Base-by-base conservation (phyloP, 352 stramenopile species). In the Paralagenidium karlingii region DNA sequence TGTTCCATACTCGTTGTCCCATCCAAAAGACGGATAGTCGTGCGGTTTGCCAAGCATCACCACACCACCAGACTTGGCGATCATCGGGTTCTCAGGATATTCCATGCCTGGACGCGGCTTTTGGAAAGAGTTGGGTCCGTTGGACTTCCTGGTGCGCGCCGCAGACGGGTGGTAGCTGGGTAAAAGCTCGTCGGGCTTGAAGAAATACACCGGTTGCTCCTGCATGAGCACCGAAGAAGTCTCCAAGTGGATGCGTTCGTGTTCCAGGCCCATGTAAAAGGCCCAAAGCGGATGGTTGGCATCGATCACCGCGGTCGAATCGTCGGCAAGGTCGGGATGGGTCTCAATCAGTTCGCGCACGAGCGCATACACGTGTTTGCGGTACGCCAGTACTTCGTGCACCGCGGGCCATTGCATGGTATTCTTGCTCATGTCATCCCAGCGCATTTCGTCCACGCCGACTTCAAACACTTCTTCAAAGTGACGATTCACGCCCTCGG, bases 371-470 rank as follows among this genome's bases (percentile, higher is more conserved):
- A 97, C 89, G 36, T 92, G 34, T 40, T 78, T 79, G 9, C 93
- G 80, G 67, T 98, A 98, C 18, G 67, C 75, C 34, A 87, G 71
- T 18, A 97, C 88, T 37, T 97, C 82, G 8, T 45, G 51, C 33
- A 97, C 78, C 6, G 52, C 77, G 18, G 91, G 92, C 92, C 92
- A 98, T 1, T 87, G 37, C 87, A 96, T 83, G 40, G 96, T 84
- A 56, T 98, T 97, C 66, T 97, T 97, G 50, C 77, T 89, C 83
- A 98, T 96, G 59, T 98, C 93, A 58, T 98, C 94, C 94, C 94
- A 98, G 22, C 89, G 74, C 94, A 98, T 98, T 57, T 98, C 94
- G 53, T 98, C 94, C 12, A 98, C 94, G 39, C 94, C 94, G 31
- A 97, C 89, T 52, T 98, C 92, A 45, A 97, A 97, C 40, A 98